Evolutionary conservation across 1,284 basidiomycete genomes (phyloP), one percentile per base, ranked within the genome.

Genomic region (Ganoderma multipileum): DNA sequence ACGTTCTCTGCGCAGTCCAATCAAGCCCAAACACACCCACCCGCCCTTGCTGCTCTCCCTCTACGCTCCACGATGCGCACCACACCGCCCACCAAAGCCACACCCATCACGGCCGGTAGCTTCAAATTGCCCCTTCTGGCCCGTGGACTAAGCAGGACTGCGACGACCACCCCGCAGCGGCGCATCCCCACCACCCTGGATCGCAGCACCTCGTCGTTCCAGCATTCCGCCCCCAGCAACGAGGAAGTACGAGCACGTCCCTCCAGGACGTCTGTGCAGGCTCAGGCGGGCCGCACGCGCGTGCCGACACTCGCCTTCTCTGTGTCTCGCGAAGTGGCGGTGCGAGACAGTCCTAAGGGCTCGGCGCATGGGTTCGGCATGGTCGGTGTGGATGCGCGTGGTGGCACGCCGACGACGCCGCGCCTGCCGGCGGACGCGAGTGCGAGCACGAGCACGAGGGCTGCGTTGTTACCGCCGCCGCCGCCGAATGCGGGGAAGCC

Each of bases 401-500:
- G 18, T 14, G 57, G 8, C 18, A 28, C 30, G 28, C 16, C 20
- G 30, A 58, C 20, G 55, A 58, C 33, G 33, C 33, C 55, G n/a
- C 55, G 16, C 33, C 30, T 57, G 54, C 54, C 14, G 8, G 54
- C 8, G 30, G 28, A 54, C 12, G 50, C 30, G 28, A 57, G 28
- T 33, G 26, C 14, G 26, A 14, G 26, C 28, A 16, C 26, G 55
- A 38, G n/a, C 39, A 7, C 1, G 2, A 7, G 16, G 6, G 14
- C 26, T 2, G 6, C 12, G 33, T 12, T 44, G 16, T 9, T 5
- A 23, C 33, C 9, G 39, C n/a, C n/a, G 20, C 66, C 26, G n/a
- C 26, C 23, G n/a, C 16, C 42, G 12, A 42, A 59, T 36, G 33
- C 20, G 11, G 63, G 68, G 26, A 77, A 75, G 65, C 74, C 77